A percentile compares a stretch with the other conserved stretches of the same genome.
phyloP scores from a whole-genome alignment of 2,329 filamentous ascomycete genomes.

The Teratosphaeria nubilosa region DNA sequence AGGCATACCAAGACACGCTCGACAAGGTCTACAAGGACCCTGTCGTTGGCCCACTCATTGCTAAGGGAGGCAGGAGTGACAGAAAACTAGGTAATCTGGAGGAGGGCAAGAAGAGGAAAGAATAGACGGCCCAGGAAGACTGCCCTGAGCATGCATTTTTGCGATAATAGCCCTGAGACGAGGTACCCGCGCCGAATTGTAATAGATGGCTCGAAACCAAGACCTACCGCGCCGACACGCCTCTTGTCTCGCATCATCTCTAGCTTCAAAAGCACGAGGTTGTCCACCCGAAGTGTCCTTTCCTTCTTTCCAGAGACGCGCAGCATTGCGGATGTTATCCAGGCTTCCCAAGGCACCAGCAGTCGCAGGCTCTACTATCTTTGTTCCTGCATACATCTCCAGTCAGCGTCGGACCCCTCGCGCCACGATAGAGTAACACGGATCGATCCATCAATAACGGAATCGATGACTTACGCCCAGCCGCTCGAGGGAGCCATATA shows the following conservation, averaged over 20 bases:
- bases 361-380: background rate
- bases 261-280: background rate
- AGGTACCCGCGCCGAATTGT: background rate
- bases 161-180: background rate
- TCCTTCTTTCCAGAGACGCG: too few species aligned
- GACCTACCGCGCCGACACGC: background rate
- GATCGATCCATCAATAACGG: too few species aligned
- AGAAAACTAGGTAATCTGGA: constrained; percentile 76
- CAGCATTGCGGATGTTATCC: too few species aligned
- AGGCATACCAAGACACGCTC: constrained; percentile 82
- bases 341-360: background rate
- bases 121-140: constrained; percentile 37
- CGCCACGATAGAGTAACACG: background rate
- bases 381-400: background rate
- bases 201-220: background rate
- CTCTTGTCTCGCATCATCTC: background rate
- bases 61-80: constrained; percentile 57
- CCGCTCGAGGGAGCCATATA: background rate
- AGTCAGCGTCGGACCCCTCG: background rate
- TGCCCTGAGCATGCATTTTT: background rate
- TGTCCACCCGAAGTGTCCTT: too few species aligned
- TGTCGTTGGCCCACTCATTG: constrained; percentile 65
- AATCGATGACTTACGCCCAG: background rate
- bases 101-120: constrained; percentile 97
- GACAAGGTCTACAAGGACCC: constrained; percentile 71